Evolutionary conservation across 352 stramenopile species (phyloP).

Genomic region (Paralagenidium karlingii): DNA sequence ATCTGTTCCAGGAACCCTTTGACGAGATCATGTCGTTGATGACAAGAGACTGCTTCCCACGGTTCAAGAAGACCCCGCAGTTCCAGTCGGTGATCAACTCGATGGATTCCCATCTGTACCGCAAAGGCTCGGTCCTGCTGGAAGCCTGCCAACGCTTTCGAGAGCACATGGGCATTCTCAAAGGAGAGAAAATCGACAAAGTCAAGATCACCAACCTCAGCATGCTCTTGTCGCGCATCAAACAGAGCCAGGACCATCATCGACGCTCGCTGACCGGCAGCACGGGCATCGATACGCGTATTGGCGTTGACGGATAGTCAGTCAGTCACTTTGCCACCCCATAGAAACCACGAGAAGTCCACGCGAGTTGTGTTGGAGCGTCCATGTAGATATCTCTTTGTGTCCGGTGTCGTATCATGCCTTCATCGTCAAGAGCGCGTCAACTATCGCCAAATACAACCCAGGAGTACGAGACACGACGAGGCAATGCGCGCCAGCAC

Average conservation of each 20-base stretch:
- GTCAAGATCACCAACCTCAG: constrained; percentile 36
- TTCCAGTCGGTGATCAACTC: constrained; percentile 54
- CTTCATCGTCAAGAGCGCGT: too few species aligned
- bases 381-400: too few species aligned
- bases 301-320: too few species aligned
- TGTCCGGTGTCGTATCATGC: too few species aligned
- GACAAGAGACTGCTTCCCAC: constrained; percentile 67
- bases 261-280: too few species aligned
- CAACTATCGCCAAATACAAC: too few species aligned
- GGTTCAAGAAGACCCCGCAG: constrained; percentile 59
- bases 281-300: too few species aligned
- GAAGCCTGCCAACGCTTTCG: constrained; percentile 61
- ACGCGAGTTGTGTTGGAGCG: too few species aligned
- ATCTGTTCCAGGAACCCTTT: constrained; percentile 47
- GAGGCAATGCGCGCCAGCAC: too few species aligned
- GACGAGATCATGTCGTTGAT: constrained; percentile 76
- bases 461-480: too few species aligned
- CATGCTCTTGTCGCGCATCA: constrained; percentile 54
- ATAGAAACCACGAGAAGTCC: too few species aligned
- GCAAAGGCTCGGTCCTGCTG: constrained; percentile 47
- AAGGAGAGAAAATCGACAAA: constrained; percentile 34
- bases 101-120: constrained; percentile 44
- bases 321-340: too few species aligned
- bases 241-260: constrained; percentile 43
- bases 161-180: constrained; percentile 47